Conservation (phyloP, 495 filamentous ascomycete genomes). For the Neurospora sp. region DNA sequence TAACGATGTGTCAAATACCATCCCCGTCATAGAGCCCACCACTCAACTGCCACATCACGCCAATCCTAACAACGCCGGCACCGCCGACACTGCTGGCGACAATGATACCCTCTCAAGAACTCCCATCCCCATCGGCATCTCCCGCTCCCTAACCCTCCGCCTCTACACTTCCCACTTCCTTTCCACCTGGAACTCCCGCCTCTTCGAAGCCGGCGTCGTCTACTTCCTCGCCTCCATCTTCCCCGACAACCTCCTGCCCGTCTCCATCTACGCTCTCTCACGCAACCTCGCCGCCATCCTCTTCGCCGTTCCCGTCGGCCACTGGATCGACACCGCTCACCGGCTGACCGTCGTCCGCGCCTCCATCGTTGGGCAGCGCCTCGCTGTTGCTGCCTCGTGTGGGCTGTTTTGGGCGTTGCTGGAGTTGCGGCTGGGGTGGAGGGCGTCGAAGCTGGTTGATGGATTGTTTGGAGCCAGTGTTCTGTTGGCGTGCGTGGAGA, state of each 20-base stretch:
- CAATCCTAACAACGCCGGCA: too few relatives aligned
- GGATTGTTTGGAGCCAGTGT: conserved; percentile 31
- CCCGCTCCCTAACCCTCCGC: conserved; percentile 12
- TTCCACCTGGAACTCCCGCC: conserved; percentile 61
- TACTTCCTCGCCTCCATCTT: conserved; percentile 51
- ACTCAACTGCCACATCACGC: too few relatives aligned
- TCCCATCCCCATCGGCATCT: background rate
- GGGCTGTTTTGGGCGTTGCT: conserved; percentile 12
- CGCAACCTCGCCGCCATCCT: conserved; percentile 22
- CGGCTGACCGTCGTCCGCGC: conserved; percentile 20
- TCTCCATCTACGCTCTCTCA: conserved; percentile 26
- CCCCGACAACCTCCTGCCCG: conserved; percentile 43
- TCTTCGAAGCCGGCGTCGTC: conserved; percentile 56
- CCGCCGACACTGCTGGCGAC: too few relatives aligned
- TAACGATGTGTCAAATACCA: too few relatives aligned
- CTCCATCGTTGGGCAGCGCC: conserved; percentile 23
- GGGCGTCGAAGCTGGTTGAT: background rate
- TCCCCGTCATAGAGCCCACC: too few relatives aligned
- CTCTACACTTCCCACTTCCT: conserved; percentile 46
- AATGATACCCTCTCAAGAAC: too few relatives aligned
- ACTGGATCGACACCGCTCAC: conserved; percentile 18
- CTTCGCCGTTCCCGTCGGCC: conserved; percentile 13
- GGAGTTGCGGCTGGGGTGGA: background rate
- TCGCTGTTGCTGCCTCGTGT: conserved; percentile 17
- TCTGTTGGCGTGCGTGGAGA: conserved; percentile 48